Evolutionary conservation across 805 yeast genomes (phyloP), one percentile per base, ranked within the genome.

Genomic region (Isabelozyma heimii): DNA sequence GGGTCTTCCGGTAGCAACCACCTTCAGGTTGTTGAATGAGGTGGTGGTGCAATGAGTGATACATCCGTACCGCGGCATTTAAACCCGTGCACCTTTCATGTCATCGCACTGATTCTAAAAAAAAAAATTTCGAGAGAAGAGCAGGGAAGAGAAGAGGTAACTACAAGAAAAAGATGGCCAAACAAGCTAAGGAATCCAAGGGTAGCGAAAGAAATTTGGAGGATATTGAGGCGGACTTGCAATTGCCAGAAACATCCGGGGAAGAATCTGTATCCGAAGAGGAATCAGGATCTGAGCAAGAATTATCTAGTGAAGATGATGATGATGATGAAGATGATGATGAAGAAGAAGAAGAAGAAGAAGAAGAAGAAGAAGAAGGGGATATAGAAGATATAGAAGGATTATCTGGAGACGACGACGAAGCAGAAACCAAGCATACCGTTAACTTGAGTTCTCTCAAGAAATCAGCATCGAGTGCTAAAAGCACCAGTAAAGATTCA

Each of bases 1-100:
- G 3, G 99, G 99, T 0, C 69, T 92, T 48, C 98, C 99, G 0
- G 79, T 82, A 24, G 74, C 77, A 42, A 72, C 67, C 35, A 82
- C 92, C 0, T 80, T 78, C 58, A 59, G 63, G 45, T 61, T 82
- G 48, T 59, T 82, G 38, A 67, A 67, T 42, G 60, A 64, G 33
- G 51, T 20, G 24, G 24, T 20, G 24, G 24, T 20, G 24, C 48
- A 20, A 45, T 30, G 10, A 30, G n/a, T 8, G 35, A 30, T 6
- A 30, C 5, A 7, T 30, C 35, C 35, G 35, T 30, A 30, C 35
- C 35, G 10, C 35, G n/a, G 8, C 8, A 13, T 13, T 13, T 13
- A 4, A 1, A 30, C 35, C 35, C 35, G 35, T 30, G 35, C 35
- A 20, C 6, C 30, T 30, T 13, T 13, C 35, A 30, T 10, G 35